phyloP scores from a whole-genome alignment of 2,329 filamentous ascomycete genomes.

The Helicocarpus griseus region DNA sequence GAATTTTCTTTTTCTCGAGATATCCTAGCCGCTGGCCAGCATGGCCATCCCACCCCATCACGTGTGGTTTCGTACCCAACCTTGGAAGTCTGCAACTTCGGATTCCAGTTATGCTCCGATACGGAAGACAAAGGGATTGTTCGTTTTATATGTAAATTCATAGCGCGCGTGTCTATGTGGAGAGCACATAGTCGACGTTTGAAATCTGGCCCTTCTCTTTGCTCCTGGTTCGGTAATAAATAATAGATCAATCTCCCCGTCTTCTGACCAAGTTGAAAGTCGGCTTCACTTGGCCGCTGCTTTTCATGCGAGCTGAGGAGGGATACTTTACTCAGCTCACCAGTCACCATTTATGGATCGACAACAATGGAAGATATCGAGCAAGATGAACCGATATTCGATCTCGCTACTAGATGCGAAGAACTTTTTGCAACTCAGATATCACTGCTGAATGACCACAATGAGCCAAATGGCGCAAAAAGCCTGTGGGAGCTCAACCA shows the following conservation, averaged over 20 bases:
- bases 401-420: not conserved
- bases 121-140: too few species aligned
- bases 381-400: not conserved
- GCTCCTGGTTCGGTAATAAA: too few species aligned
- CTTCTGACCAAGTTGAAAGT: too few species aligned
- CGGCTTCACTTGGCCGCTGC: too few species aligned
- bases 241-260: too few species aligned
- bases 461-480: not conserved
- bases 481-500: not conserved
- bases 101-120: not conserved
- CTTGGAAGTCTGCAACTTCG: too few species aligned
- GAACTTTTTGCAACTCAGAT: not conserved
- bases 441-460: not conserved
- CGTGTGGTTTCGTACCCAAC: not conserved
- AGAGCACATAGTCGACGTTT: too few species aligned
- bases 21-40: not conserved
- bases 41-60: not conserved
- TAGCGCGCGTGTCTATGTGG: too few species aligned
- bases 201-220: too few species aligned
- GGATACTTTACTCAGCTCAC: not conserved
- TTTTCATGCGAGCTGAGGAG: too few species aligned
- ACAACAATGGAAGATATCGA: not conserved
- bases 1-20: not conserved
- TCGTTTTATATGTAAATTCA: too few species aligned
- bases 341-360: not conserved